phyloP scores from a whole-genome alignment of 1,284 basidiomycete species.

The Rhodotorula glutinis region DNA sequence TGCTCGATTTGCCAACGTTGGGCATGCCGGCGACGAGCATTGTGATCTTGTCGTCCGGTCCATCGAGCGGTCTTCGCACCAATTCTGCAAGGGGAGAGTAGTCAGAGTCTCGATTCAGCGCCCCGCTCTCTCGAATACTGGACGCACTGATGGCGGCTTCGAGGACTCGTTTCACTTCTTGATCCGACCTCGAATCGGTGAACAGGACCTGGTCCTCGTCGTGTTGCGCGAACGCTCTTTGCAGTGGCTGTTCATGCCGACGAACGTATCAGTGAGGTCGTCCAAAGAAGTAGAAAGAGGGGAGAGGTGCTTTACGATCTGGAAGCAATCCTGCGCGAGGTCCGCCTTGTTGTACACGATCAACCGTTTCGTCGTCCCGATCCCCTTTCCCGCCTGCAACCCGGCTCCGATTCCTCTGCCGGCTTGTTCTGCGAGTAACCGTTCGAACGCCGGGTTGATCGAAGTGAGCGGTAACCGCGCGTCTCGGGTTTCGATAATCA shows the following conservation, averaged over 20 bases:
- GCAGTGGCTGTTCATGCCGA: slow-evolving; percentile 54
- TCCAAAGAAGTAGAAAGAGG: not conserved
- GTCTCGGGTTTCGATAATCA: slow-evolving; percentile 92
- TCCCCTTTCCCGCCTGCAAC: not conserved
- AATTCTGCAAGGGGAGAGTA: slow-evolving; percentile 5
- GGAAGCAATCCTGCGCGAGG: slow-evolving; percentile 76
- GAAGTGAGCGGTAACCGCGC: slow-evolving; percentile 87
- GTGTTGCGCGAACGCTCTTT: slow-evolving; percentile 50
- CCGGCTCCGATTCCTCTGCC: slow-evolving; percentile 8
- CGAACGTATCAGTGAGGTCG: not conserved
- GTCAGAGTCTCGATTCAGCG: too few relatives aligned
- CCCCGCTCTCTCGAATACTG: too few relatives aligned
- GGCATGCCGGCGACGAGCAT: slow-evolving; percentile 94
- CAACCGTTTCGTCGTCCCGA: slow-evolving; percentile 58
- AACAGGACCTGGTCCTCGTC: slow-evolving; percentile 55
- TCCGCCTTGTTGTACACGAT: slow-evolving; percentile 93
- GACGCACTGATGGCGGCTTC: slow-evolving; percentile 50
- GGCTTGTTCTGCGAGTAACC: slow-evolving; percentile 47
- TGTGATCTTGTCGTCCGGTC: slow-evolving; percentile 45
- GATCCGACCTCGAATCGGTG: slow-evolving; percentile 52
- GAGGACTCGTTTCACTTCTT: slow-evolving; percentile 53
- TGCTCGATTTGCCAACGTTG: slow-evolving; percentile 94
- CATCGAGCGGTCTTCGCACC: slow-evolving; percentile 29
- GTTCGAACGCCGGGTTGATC: slow-evolving; percentile 85
- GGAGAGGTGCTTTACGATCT: slow-evolving; percentile 61